phyloP scores from a whole-genome alignment of 257 asterid species.

The Linderniella brevidens region DNA sequence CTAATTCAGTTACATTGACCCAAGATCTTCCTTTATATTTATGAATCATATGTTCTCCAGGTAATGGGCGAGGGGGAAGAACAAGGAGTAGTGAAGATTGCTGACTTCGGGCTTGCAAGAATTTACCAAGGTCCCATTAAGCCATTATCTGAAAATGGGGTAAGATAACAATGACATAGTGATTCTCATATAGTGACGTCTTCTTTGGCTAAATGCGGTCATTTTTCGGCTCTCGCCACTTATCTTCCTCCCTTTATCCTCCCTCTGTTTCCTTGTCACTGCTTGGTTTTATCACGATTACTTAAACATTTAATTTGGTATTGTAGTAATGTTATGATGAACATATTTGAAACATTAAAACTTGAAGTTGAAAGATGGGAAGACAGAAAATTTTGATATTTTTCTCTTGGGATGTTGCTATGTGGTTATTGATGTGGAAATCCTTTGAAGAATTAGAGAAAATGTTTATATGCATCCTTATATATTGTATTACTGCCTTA shows the following conservation, averaged over 20 bases:
- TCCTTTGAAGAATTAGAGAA: too few species aligned
- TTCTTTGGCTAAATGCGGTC: conserved; percentile 2
- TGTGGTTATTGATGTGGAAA: too few species aligned
- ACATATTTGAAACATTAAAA: too few species aligned
- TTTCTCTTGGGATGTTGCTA: too few species aligned
- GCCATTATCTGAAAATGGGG: conserved; percentile 89
- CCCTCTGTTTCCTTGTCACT: not conserved
- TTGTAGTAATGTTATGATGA: too few species aligned
- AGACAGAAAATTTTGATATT: too few species aligned
- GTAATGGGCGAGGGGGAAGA: conserved; percentile 99
- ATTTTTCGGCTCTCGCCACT: conserved; percentile 2
- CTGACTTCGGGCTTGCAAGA: conserved; percentile 98
- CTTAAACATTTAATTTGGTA: too few species aligned
- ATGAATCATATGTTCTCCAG: conserved; percentile 20
- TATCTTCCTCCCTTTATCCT: not conserved
- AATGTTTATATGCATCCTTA: not conserved
- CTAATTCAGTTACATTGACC: too few species aligned
- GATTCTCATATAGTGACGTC: not conserved
- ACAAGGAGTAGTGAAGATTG: conserved; percentile 90
- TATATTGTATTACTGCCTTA: conserved; percentile 5
- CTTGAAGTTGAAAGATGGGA: too few species aligned
- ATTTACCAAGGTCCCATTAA: conserved; percentile 87
- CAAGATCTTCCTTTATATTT: conserved; percentile 10
- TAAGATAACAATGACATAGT: conserved; percentile 14
- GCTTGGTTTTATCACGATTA: too few species aligned